Conservation (phyloP, 371 early-diverging fungal genomes). For the Chytridiales sp. region DNA sequence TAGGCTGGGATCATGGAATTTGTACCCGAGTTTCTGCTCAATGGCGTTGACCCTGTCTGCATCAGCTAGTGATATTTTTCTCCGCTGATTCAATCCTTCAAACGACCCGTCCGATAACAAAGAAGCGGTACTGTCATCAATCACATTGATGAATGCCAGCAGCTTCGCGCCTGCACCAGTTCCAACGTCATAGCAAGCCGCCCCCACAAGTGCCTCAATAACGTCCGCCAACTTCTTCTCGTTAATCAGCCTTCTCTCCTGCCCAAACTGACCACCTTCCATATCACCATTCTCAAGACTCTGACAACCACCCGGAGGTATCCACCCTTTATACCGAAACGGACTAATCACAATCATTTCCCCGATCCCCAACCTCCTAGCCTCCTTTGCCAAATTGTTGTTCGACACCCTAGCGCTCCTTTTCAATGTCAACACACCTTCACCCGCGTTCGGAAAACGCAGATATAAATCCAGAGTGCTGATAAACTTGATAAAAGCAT, state of each 20-base stretch:
- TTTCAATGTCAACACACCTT: slow-evolving; percentile 76
- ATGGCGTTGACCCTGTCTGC: too few relatives aligned
- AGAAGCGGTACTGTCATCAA: too few relatives aligned
- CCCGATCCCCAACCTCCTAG: slow-evolving; percentile 50
- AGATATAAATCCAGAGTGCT: slow-evolving; percentile 71
- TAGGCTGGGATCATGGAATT: slow-evolving; percentile 63
- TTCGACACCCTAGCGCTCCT: slow-evolving; percentile 80
- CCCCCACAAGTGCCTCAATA: slow-evolving; percentile 86
- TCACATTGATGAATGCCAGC: too few relatives aligned
- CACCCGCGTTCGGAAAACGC: slow-evolving; percentile 66
- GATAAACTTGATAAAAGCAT: slow-evolving; percentile 86
- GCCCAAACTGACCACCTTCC: too few relatives aligned
- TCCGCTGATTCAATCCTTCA: too few relatives aligned
- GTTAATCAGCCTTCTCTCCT: slow-evolving; percentile 17
- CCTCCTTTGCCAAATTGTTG: slow-evolving; percentile 61
- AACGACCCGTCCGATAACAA: too few relatives aligned
- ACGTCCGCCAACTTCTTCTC: slow-evolving; percentile 70
- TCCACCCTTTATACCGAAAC: slow-evolving; percentile 21
- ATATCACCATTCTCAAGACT: too few relatives aligned
- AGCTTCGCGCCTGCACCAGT: too few relatives aligned
- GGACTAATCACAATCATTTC: slow-evolving; percentile 31
- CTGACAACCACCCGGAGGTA: too few relatives aligned
- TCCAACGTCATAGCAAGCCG: slow-evolving; percentile 62
- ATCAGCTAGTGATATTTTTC: too few relatives aligned
- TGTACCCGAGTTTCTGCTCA: slow-evolving; percentile 60